Percentiles rank a stretch among this genome's conserved stretches.
Conservation (phyloP, 1,139 yeast genomes). For the Geotrichum klebahnii region DNA sequence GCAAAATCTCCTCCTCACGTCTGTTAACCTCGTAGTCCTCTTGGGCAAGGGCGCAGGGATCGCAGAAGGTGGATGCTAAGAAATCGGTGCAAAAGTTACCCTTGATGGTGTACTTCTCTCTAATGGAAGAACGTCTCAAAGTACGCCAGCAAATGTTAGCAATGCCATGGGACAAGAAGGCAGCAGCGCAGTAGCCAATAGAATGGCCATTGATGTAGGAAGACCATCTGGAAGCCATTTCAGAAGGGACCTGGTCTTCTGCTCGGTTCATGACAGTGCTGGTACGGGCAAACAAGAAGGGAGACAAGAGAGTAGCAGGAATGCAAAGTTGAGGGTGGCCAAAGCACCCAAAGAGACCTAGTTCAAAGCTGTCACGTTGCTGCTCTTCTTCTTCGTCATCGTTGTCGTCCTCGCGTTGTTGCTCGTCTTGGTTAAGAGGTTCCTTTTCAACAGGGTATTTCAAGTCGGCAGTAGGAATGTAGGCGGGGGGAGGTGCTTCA, state of each 20-base stretch:
- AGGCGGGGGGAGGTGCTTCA: constrained; percentile 8
- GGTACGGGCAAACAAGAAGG: constrained; percentile 12
- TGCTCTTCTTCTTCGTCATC: not conserved
- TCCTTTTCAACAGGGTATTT: not conserved
- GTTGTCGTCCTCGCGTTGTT: not conserved
- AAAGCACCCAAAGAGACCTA: constrained; percentile 5
- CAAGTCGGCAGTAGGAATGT: not conserved
- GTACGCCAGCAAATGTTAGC: constrained; percentile 5
- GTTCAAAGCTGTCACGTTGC: not conserved
- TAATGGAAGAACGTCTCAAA: not conserved
- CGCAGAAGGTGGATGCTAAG: not conserved
- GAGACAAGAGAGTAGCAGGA: not conserved
- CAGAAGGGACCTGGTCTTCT: constrained; percentile 1
- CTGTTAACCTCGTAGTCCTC: constrained; percentile 10
- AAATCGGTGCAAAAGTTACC: constrained; percentile 9
- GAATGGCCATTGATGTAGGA: not conserved
- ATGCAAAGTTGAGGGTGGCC: not conserved
- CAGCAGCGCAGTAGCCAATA: not conserved
- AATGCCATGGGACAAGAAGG: constrained; percentile 1
- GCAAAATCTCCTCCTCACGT: constrained; percentile 6
- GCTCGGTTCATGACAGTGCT: constrained; percentile 1
- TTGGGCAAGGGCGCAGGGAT: constrained; percentile 17
- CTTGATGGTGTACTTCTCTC: constrained; percentile 10
- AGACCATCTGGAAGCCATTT: not conserved
- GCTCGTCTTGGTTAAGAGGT: not conserved